Percentiles rank a stretch among this genome's conserved stretches.
These are phyloP conservation scores for Myriosclerotinia curreyana DNA, from an alignment of 2,329 filamentous ascomycete species.

Conservation along the genomic window DNA sequence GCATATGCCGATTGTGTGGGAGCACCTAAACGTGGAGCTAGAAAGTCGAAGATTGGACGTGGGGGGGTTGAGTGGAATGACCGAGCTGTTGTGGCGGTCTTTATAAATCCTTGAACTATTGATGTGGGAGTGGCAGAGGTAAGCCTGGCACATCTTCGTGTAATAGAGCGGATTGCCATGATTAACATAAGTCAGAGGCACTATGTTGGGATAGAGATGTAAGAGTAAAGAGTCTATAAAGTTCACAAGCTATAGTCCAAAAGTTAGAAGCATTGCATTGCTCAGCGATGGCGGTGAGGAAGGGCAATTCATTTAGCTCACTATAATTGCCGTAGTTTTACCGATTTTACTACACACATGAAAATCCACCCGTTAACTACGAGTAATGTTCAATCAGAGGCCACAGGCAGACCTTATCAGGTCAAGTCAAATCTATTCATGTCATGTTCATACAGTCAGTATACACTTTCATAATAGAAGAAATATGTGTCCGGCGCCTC, in stretches of 20 bases:
- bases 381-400: too few species aligned
- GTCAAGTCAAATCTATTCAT: too few species aligned
- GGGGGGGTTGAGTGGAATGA: slow-evolving; percentile 33
- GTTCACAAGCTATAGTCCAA: background rate
- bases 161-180: slow-evolving; percentile 34
- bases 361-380: background rate
- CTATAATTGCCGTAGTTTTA: too few species aligned
- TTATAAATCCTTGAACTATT: slow-evolving; percentile 34
- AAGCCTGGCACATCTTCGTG: slow-evolving; percentile 30
- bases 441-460: too few species aligned
- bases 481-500: too few species aligned
- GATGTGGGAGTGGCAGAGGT: slow-evolving; percentile 26
- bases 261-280: slow-evolving; percentile 8
- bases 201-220: background rate
- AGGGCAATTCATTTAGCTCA: background rate
- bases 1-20: background rate
- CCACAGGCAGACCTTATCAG: too few species aligned
- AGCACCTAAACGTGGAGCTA: slow-evolving; percentile 28
- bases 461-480: too few species aligned
- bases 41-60: slow-evolving; percentile 36
- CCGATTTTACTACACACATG: background rate
- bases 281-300: background rate
- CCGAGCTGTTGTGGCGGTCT: slow-evolving; percentile 30
- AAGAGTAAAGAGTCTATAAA: background rate
- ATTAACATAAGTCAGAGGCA: background rate